Conservation (phyloP, 169 alveolate genomes). For the Ophryocystis elektroscirrha region DNA sequence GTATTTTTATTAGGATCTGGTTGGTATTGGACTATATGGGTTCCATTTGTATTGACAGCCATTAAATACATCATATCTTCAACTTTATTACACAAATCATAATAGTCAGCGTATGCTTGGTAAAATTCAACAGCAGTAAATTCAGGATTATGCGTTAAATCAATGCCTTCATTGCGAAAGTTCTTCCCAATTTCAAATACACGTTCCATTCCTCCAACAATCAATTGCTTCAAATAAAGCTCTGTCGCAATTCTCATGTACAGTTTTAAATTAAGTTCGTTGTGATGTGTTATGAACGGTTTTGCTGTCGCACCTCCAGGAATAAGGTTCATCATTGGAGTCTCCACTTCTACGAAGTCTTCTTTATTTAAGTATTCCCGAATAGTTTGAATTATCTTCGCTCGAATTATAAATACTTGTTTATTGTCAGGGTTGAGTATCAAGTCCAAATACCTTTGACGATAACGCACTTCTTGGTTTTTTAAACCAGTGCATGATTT, state of each 20-base stretch:
- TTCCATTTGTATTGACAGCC: slow-evolving; percentile 20
- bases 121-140: slow-evolving; percentile 95
- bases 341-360: slow-evolving; percentile 92
- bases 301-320: slow-evolving; percentile 93
- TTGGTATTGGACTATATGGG: too few species aligned
- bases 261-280: slow-evolving; percentile 76
- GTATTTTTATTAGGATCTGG: background rate
- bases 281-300: slow-evolving; percentile 92
- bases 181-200: slow-evolving; percentile 95
- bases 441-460: slow-evolving; percentile 88
- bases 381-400: slow-evolving; percentile 44
- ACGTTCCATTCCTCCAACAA: slow-evolving; percentile 84
- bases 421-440: slow-evolving; percentile 62
- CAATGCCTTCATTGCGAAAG: slow-evolving; percentile 96
- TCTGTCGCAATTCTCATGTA: slow-evolving; percentile 98
- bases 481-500: slow-evolving; percentile 67
- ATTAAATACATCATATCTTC: slow-evolving; percentile 74
- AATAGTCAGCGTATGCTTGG: slow-evolving; percentile 82
- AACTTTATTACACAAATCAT: slow-evolving; percentile 78
- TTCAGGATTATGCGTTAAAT: slow-evolving; percentile 93
- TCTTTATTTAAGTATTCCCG: slow-evolving; percentile 58
- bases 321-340: slow-evolving; percentile 90
- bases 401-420: slow-evolving; percentile 58
- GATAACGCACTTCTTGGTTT: slow-evolving; percentile 67
- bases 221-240: slow-evolving; percentile 73